Evolutionary conservation across 129 eudicot genomes (phyloP).

Genomic region (Kitagawia praeruptora): DNA sequence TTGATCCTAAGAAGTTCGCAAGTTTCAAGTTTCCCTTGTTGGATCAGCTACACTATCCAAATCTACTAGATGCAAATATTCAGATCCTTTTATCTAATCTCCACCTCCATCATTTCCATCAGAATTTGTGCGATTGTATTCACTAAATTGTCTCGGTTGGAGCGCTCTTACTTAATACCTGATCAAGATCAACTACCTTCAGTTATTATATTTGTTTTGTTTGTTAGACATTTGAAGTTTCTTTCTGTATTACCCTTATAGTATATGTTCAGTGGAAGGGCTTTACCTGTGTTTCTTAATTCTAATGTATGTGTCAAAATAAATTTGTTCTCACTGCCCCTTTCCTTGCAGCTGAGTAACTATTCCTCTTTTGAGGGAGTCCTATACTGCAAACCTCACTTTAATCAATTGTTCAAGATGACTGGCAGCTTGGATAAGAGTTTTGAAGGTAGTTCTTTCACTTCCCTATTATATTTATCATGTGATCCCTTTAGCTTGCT

Average conservation of each 20-base stretch:
- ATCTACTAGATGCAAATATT: background rate
- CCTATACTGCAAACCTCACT: conserved; percentile 71
- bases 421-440: conserved; percentile 79
- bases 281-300: background rate
- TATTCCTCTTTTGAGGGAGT: conserved; percentile 75
- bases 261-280: background rate
- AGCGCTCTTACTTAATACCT: background rate
- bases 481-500: background rate
- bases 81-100: background rate
- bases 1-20: background rate
- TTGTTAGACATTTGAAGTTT: background rate
- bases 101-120: background rate
- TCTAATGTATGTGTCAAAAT: background rate
- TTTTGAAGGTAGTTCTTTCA: conserved; percentile 41
- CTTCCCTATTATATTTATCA: background rate
- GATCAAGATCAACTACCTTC: background rate
- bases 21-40: background rate
- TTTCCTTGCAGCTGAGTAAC: conserved; percentile 51
- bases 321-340: background rate
- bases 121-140: background rate
- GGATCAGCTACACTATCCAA: background rate
- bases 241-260: background rate
- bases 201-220: background rate
- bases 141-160: background rate
- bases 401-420: conserved; percentile 64